A percentile compares a stretch with the other conserved stretches of the same genome.
Evolutionary conservation across 2,329 filamentous ascomycete species (phyloP).

Genomic region (Fusarium fujikuroi): DNA sequence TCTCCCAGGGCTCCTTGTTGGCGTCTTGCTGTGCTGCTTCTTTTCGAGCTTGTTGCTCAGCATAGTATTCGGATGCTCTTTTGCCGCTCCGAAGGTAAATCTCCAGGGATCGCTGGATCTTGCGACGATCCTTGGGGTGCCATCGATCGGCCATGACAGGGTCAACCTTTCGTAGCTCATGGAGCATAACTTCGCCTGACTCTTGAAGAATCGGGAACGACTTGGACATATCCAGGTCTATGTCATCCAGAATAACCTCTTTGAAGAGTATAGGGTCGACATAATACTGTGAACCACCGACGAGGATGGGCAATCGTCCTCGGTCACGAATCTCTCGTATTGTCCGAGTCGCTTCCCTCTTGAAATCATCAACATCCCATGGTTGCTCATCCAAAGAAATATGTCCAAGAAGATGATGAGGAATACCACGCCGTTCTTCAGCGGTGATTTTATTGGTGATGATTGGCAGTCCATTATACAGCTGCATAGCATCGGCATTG

Average conservation of each 20-base stretch:
- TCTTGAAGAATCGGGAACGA: slow-evolving; percentile 77
- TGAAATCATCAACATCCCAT: slow-evolving; percentile 86
- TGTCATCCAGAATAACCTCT: slow-evolving; percentile 66
- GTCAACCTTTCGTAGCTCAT: slow-evolving; percentile 81
- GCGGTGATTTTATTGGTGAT: slow-evolving; percentile 92
- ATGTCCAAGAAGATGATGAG: slow-evolving; percentile 87
- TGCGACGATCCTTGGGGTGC: slow-evolving; percentile 93
- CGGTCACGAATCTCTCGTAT: slow-evolving; percentile 82
- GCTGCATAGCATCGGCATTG: slow-evolving; percentile 98
- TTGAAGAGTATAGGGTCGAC: slow-evolving; percentile 85
- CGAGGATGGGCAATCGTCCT: slow-evolving; percentile 86
- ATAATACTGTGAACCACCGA: slow-evolving; percentile 97
- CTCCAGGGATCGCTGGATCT: slow-evolving; percentile 88
- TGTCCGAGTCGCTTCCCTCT: slow-evolving; percentile 71
- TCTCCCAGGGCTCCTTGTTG: slow-evolving; percentile 55
- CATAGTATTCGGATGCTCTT: slow-evolving; percentile 86
- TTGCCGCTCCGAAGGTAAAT: slow-evolving; percentile 87
- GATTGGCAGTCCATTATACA: slow-evolving; percentile 90
- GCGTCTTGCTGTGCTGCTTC: slow-evolving; percentile 41
- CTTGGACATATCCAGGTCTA: slow-evolving; percentile 49
- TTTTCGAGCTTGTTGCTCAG: slow-evolving; percentile 71
- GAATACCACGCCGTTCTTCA: slow-evolving; percentile 80
- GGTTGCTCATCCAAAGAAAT: slow-evolving; percentile 80
- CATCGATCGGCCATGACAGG: slow-evolving; percentile 89
- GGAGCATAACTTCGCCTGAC: slow-evolving; percentile 76